These are phyloP conservation scores for Pseudogymnoascus sp. DNA, from an alignment of 2,329 filamentous ascomycete genomes.

Conservation along the genomic window DNA sequence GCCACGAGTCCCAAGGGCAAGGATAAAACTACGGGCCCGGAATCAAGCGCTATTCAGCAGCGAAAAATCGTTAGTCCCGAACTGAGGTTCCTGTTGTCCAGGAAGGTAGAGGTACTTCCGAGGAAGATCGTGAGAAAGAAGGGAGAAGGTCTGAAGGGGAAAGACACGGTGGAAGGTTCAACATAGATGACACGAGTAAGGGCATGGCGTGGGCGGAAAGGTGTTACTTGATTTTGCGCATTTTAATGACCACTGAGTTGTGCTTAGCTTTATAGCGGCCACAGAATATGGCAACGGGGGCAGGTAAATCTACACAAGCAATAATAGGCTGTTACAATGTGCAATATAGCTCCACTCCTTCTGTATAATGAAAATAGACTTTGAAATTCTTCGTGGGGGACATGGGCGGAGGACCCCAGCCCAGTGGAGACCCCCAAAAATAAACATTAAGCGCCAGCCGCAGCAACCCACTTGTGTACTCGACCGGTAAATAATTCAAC, in stretches of 20 bases:
- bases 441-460: constrained; percentile 4
- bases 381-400: neutral
- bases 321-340: neutral
- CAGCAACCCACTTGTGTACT: neutral
- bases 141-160: constrained; percentile 25
- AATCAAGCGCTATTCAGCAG: constrained; percentile 2
- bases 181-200: neutral
- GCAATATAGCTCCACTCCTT: neutral
- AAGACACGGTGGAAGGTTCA: neutral
- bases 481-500: neutral
- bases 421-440: neutral
- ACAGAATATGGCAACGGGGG: neutral
- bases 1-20: constrained; percentile 29
- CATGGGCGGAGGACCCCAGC: neutral
- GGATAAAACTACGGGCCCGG: constrained; percentile 13
- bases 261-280: neutral
- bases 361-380: neutral
- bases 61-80: constrained; percentile 56
- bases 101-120: constrained; percentile 42
- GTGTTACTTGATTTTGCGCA: neutral
- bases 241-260: neutral
- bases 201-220: neutral
- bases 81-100: constrained; percentile 53
- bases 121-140: constrained; percentile 30
- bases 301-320: neutral